Evolutionary conservation across 208 protist genomes (phyloP).

Genomic region (Leishmania braziliensis): DNA sequence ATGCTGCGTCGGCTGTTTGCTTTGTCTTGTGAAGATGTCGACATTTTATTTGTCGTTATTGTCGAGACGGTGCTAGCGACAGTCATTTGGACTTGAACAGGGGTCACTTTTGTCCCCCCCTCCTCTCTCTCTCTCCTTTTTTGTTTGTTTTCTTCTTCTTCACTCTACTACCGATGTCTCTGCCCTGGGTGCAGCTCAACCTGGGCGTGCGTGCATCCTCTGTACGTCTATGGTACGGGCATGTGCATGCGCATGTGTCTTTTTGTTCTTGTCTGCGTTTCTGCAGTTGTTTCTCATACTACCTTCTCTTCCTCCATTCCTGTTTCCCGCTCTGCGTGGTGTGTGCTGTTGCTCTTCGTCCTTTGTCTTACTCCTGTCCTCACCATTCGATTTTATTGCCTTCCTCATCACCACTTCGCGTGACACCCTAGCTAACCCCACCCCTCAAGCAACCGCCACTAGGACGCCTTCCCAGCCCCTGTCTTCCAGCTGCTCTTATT

Average conservation of each 20-base stretch:
- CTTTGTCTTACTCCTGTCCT: neutral
- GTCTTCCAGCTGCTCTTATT: neutral
- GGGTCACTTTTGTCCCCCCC: neutral
- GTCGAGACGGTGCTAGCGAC: neutral
- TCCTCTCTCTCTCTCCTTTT: neutral
- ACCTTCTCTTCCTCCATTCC: neutral
- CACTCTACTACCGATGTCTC: neutral
- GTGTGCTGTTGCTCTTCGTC: neutral
- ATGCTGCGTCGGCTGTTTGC: neutral
- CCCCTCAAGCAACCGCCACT: neutral
- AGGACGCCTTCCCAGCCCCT: neutral
- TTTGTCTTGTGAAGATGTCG: neutral
- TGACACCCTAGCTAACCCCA: neutral
- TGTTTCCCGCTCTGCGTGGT: neutral
- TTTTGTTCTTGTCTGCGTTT: neutral
- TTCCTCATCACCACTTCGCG: neutral
- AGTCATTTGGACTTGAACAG: neutral
- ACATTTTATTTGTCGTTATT: neutral
- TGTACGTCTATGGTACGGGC: neutral
- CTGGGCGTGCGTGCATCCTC: neutral
- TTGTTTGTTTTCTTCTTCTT: no score
- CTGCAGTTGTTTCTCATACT: neutral
- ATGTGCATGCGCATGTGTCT: neutral
- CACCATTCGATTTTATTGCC: neutral
- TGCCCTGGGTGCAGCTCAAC: neutral